Base-by-base conservation (phyloP, 345 rosid genomes). In the Syzygium grande region DNA sequence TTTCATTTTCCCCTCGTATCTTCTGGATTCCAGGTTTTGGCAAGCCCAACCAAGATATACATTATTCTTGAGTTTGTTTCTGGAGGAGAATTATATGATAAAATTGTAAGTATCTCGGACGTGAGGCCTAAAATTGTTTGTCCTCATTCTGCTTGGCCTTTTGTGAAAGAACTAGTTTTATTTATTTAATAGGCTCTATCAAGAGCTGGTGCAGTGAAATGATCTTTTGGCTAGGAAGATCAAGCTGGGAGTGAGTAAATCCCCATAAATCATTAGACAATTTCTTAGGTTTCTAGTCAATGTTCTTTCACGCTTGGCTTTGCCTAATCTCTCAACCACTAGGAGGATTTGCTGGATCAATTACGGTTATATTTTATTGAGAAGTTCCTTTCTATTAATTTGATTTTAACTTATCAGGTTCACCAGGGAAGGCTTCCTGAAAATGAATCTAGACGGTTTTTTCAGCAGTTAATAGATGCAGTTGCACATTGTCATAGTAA, bases 381-480 rank as follows among this genome's bases (percentile, higher is more conserved):
- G 84, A 68, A 52, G n/a, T 55, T 46, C 41, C 59, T 53, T 73
- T 34, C 21, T 51, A 29, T 16, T 55, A 52, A 38, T 52, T 34
- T 10, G 61, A 41, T 56, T 52, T 43, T 84, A 84, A 87, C 55
- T 55, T 49, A 88, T 51, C 91, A 97, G 99, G 97, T 92, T 90
- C 94, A 93, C 86, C 93, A 90, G 11, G 94, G 95, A 85, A 94
- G 95, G 87, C 96, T 97, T 88, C 84, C 90, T 85, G 99, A 95
- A 92, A 91, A 90, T 86, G 98, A 97, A 86, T 87, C 94, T 84
- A 95, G 99, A 89, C 90, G 90, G 87, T 95, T 94, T 91, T 97
- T 97, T 92, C 99, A 97, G 88, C 99, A 97, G 93, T 98, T 97
- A 90, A 89, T 96, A 87, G 98, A 97, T 90, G 98, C 98, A 49